These are phyloP conservation scores for Leccinum insolens DNA, from an alignment of 1,284 basidiomycete genomes.

Conservation along the genomic window DNA sequence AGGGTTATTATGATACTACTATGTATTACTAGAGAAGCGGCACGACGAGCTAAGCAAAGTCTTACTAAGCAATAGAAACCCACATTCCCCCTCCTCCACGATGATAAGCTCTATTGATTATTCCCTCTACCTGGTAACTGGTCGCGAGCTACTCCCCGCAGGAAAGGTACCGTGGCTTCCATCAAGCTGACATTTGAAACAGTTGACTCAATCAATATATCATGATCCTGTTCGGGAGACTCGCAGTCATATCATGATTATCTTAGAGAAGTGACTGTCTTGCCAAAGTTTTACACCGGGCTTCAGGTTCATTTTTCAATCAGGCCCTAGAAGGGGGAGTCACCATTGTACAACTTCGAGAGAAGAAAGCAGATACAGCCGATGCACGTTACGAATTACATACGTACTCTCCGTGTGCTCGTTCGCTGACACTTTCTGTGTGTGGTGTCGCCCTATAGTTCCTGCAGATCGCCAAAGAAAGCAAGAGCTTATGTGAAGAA, in stretches of 20 bases:
- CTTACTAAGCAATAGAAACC: neutral
- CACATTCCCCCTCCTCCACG: neutral
- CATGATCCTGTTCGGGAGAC: neutral
- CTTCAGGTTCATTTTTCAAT: constrained; percentile 5
- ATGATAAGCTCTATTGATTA: constrained; percentile 54
- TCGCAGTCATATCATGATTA: constrained; percentile 59
- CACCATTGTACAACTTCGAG: constrained; percentile 87
- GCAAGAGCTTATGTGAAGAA: constrained; percentile 77
- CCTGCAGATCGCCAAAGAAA: constrained; percentile 71
- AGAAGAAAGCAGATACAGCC: constrained; percentile 80
- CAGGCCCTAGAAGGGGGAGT: constrained; percentile 86
- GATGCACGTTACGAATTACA: constrained; percentile 53
- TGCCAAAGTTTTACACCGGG: neutral
- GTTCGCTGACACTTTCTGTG: neutral
- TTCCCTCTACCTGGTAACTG: constrained; percentile 87
- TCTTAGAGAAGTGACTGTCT: constrained; percentile 58
- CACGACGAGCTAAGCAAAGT: neutral
- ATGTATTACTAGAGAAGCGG: too few species aligned
- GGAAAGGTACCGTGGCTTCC: constrained; percentile 61
- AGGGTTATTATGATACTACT: too few species aligned
- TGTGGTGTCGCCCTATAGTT: constrained; percentile 54
- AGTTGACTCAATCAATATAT: neutral
- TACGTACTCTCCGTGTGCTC: neutral
- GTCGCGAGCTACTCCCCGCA: constrained; percentile 77
- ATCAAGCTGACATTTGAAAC: constrained; percentile 2